Percentiles rank a stretch among this genome's conserved stretches.
These are phyloP conservation scores for Heliocybe sulcata DNA, from an alignment of 1,284 basidiomycete genomes.

Conservation along the genomic window DNA sequence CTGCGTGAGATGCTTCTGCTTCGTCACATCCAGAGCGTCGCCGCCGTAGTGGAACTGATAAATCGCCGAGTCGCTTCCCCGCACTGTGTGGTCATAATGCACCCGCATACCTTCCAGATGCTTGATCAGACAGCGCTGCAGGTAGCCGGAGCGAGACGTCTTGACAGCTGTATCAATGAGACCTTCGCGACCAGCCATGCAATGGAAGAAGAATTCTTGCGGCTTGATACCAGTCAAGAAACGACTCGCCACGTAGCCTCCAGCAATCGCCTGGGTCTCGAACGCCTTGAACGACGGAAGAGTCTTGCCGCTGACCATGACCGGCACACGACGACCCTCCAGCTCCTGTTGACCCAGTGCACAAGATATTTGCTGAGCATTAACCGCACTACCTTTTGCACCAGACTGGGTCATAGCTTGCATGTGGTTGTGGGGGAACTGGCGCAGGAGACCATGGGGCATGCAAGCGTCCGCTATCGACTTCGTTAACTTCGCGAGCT, in stretches of 20 bases:
- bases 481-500: conserved; percentile 79
- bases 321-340: conserved; percentile 96
- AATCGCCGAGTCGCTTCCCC: conserved; percentile 89
- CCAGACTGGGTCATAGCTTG: conserved; percentile 98
- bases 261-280: conserved; percentile 95
- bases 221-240: conserved; percentile 98
- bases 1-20: conserved; percentile 86
- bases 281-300: conserved; percentile 96
- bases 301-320: conserved; percentile 99
- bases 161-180: conserved; percentile 99
- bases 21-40: conserved; percentile 94
- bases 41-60: conserved; percentile 98
- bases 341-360: conserved; percentile 96
- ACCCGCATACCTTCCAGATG: conserved; percentile 95
- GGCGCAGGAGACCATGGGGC: conserved; percentile 83
- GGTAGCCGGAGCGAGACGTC: conserved; percentile 96
- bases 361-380: conserved; percentile 97
- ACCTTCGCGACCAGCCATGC: conserved; percentile 99
- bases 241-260: conserved; percentile 99
- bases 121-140: conserved; percentile 98
- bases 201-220: conserved; percentile 99
- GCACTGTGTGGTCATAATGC: conserved; percentile 98
- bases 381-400: conserved; percentile 97
- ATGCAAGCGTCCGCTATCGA: conserved; percentile 88
- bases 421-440: conserved; percentile 99